These are phyloP conservation scores for Cadophora luteo-olivacea DNA, from an alignment of 2,329 filamentous ascomycete genomes.

Conservation along the genomic window DNA sequence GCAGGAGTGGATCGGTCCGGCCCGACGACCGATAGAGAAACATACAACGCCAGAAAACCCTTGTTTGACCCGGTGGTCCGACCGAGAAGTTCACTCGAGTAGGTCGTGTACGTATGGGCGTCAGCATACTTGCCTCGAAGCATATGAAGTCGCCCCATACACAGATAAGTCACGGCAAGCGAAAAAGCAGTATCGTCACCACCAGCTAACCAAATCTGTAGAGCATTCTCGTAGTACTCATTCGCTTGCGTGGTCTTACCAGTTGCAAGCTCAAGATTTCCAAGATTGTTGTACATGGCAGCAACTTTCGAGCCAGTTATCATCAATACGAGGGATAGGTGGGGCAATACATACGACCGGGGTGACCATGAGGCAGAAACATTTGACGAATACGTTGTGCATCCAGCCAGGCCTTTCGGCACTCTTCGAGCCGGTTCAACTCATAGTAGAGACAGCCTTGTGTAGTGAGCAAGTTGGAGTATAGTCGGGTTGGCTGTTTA, in stretches of 20 bases:
- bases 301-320: background rate
- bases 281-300: constrained; percentile 34
- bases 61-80: constrained; percentile 26
- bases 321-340: background rate
- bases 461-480: constrained; percentile 22
- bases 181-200: constrained; percentile 28
- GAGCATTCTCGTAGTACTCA: constrained; percentile 30
- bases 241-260: constrained; percentile 30
- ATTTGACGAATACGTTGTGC: constrained; percentile 22
- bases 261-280: constrained; percentile 29
- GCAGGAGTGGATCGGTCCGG: background rate
- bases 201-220: constrained; percentile 25
- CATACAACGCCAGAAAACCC: constrained; percentile 30
- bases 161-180: constrained; percentile 33
- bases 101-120: constrained; percentile 19
- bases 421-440: constrained; percentile 30
- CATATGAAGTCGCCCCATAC: constrained; percentile 25
- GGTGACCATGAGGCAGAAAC: constrained; percentile 17
- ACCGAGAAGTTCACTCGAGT: constrained; percentile 31
- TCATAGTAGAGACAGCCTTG: constrained; percentile 27
- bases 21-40: too few relatives aligned
- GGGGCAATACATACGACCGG: constrained; percentile 6
- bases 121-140: constrained; percentile 17
- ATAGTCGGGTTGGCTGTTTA: constrained; percentile 27
- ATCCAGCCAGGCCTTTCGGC: constrained; percentile 28